These are phyloP conservation scores for Pythium rishiriense DNA, from an alignment of 352 stramenopile species.

Conservation along the genomic window DNA sequence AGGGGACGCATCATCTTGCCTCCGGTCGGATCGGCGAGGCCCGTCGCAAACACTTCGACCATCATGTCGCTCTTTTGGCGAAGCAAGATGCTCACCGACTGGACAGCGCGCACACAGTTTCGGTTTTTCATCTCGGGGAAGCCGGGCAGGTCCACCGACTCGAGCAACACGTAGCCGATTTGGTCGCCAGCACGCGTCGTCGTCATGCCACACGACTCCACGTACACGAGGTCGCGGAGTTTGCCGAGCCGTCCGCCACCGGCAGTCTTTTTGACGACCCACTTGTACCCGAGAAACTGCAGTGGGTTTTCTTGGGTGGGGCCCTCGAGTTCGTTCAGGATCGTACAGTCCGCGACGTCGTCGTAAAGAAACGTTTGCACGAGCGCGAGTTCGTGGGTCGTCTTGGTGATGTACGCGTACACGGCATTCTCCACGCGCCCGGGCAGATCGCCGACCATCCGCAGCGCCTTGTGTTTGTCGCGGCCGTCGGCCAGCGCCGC, in stretches of 20 bases:
- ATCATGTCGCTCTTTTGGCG: slow-evolving; percentile 48
- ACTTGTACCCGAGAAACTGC: slow-evolving; percentile 74
- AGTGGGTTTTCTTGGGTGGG: slow-evolving; percentile 46
- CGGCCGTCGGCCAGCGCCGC: slow-evolving; percentile 4
- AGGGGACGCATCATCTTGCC: slow-evolving; percentile 44
- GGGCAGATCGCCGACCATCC: slow-evolving; percentile 46
- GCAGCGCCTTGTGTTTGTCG: slow-evolving; percentile 25
- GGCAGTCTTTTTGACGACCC: slow-evolving; percentile 52
- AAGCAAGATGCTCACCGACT: slow-evolving; percentile 59
- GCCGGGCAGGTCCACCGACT: slow-evolving; percentile 60
- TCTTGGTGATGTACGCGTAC: slow-evolving; percentile 52
- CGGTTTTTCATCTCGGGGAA: slow-evolving; percentile 49
- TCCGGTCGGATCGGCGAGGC: slow-evolving; percentile 47
- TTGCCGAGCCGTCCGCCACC: slow-evolving; percentile 45
- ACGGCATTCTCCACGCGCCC: slow-evolving; percentile 60
- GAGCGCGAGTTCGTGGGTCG: slow-evolving; percentile 55
- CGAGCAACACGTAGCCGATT: slow-evolving; percentile 68
- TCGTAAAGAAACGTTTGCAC: slow-evolving; percentile 59
- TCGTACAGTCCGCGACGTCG: slow-evolving; percentile 60
- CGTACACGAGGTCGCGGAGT: slow-evolving; percentile 58
- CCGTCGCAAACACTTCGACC: slow-evolving; percentile 69
- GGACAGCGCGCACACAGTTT: slow-evolving; percentile 55
- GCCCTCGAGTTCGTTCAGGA: slow-evolving; percentile 55
- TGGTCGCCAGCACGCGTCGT: slow-evolving; percentile 38
- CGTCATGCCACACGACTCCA: slow-evolving; percentile 57